Evolutionary conservation across 2,329 filamentous ascomycete species (phyloP), one percentile per base, ranked within the genome.

Genomic region (Xenoacremonium recifei): DNA sequence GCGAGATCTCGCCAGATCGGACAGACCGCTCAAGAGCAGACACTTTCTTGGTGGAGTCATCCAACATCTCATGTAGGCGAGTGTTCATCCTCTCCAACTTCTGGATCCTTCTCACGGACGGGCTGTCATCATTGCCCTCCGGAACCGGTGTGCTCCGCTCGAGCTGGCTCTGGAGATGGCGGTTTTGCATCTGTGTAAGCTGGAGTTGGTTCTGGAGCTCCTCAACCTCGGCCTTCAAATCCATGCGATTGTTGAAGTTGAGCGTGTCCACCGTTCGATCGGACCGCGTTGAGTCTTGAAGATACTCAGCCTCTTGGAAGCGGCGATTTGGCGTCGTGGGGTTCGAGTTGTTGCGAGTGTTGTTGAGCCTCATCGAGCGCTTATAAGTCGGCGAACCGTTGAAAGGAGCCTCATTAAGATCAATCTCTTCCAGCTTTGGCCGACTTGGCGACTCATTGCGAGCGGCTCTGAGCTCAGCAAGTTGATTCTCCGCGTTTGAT

Each of bases 131-230:
- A 42, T 82, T 62, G 63, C 73, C 80, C 25, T 87, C 84, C 18
- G 77, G 77, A 5, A 68, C 69, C 3, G 84, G 80, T 0, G 80
- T 83, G 9, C 70, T 71, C 35, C 87, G 81, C 29, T 92, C 87
- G 31, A 96, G 71, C 61, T 96, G 90, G 59, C 82, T 90, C 61
- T 96, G 88, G 5, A 97, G 79, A 58, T 97, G 91, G 23, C 87
- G 84, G 66, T 96, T 96, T 56, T 95, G 88, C 89, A 97, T 96
- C 65, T 96, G 87, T 4, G 87, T 84, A 63, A 97, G 81, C 60
- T 97, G 92, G 38, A 97, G 78, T 62, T 96, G 89, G 62, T 95
- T 96, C 62, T 96, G 92, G 19, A 96, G 76, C 64, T 95, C 84
- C 62, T 97, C 92, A 11, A 96, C 75, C 58, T 97, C 91, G 4